These are phyloP conservation scores for Ceratocystis alfenasii DNA, from an alignment of 2,329 filamentous ascomycete species.

Conservation along the genomic window DNA sequence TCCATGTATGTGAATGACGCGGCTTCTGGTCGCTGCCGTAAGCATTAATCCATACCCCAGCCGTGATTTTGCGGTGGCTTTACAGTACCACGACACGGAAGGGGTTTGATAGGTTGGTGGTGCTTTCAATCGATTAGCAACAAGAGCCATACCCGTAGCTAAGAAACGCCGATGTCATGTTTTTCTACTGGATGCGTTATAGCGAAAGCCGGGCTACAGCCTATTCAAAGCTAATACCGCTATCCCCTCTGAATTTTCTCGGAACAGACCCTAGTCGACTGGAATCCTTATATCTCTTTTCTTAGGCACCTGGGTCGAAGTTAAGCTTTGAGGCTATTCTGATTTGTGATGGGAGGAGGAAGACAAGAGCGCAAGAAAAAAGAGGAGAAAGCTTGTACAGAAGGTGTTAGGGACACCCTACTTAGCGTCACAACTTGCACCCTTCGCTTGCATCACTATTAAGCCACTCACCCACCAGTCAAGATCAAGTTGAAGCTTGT, in stretches of 20 bases:
- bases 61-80: no score
- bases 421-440: neutral
- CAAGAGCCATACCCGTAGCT: neutral
- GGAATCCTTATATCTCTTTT: neutral
- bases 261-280: neutral
- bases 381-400: neutral
- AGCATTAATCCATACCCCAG: no score
- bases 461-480: no score
- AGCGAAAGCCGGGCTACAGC: neutral
- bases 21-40: neutral
- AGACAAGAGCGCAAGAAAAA: neutral
- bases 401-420: neutral
- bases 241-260: neutral
- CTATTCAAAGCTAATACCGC: neutral
- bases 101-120: no score
- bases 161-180: neutral
- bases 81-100: no score
- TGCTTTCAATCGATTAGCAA: no score
- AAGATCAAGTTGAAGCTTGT: no score
- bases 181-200: neutral
- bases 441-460: neutral
- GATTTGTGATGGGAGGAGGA: neutral
- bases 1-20: neutral
- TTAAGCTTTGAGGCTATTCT: slow-evolving; percentile 6
- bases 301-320: neutral